Conservation (phyloP, 805 yeast genomes). For the Danielozyma ontarioensis region DNA sequence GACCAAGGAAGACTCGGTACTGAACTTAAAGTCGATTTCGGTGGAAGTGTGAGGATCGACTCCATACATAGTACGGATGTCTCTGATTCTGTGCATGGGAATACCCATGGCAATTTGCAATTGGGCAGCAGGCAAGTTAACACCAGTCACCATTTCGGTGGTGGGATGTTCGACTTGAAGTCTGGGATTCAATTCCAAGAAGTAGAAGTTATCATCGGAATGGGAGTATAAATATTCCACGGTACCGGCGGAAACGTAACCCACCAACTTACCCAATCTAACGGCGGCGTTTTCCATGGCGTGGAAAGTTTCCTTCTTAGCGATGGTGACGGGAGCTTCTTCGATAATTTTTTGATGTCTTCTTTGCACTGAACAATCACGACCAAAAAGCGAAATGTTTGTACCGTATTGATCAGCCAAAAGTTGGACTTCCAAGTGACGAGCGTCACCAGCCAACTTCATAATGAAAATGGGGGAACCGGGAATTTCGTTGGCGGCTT, state of each 20-base stretch:
- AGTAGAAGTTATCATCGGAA: slow-evolving; percentile 90
- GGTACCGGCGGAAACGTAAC: slow-evolving; percentile 98
- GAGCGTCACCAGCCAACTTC: slow-evolving; percentile 95
- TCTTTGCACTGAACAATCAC: slow-evolving; percentile 99
- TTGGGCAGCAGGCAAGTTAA: slow-evolving; percentile 97
- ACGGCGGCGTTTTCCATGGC: slow-evolving; percentile 97
- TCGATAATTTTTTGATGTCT: slow-evolving; percentile 98
- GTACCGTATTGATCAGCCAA: slow-evolving; percentile 98
- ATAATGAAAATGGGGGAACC: slow-evolving; percentile 98
- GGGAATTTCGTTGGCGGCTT: slow-evolving; percentile 96
- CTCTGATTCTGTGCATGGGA: slow-evolving; percentile 91
- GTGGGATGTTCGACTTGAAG: slow-evolving; percentile 99
- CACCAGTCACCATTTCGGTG: slow-evolving; percentile 99
- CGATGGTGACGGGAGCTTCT: slow-evolving; percentile 98
- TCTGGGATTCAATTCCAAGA: slow-evolving; percentile 96
- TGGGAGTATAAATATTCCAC: slow-evolving; percentile 96
- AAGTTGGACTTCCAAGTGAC: slow-evolving; percentile 97
- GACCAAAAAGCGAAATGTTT: slow-evolving; percentile 93
- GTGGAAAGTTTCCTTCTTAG: slow-evolving; percentile 76
- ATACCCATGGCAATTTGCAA: slow-evolving; percentile 99
- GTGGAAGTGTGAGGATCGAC: slow-evolving; percentile 92
- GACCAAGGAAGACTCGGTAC: slow-evolving; percentile 60
- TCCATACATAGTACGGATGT: slow-evolving; percentile 89
- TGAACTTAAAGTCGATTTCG: slow-evolving; percentile 86
- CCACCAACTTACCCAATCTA: slow-evolving; percentile 92